Conservation (phyloP, 2,329 filamentous ascomycete genomes). For the Beauveria asiatica region DNA sequence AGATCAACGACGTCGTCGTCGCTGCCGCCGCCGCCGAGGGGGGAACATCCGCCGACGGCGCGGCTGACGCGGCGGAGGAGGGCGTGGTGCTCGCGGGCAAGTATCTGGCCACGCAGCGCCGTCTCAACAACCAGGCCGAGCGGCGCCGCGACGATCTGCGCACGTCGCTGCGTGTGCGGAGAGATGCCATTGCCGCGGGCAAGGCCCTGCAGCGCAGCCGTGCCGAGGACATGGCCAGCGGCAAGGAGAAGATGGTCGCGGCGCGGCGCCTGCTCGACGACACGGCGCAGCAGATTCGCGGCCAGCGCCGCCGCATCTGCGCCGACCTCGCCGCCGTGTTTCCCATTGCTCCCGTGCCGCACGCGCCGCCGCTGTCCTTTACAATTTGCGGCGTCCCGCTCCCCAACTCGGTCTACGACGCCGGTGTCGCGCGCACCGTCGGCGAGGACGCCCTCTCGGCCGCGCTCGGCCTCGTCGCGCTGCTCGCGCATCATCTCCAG, state of each 20-base stretch:
- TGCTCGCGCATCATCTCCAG: conserved; percentile 66
- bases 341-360: conserved; percentile 59
- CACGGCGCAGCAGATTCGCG: conserved; percentile 59
- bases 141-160: conserved; percentile 59
- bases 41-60: conserved; percentile 31
- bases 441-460: conserved; percentile 69
- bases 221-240: conserved; percentile 52
- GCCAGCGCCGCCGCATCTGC: conserved; percentile 82
- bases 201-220: conserved; percentile 49
- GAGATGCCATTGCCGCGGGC: conserved; percentile 59
- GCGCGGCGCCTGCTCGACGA: conserved; percentile 46
- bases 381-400: conserved; percentile 71
- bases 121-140: conserved; percentile 52
- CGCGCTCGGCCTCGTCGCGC: conserved; percentile 70
- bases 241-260: conserved; percentile 47
- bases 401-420: conserved; percentile 71
- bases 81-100: conserved; percentile 37
- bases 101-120: conserved; percentile 55
- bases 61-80: conserved; percentile 41
- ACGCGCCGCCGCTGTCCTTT: conserved; percentile 61
- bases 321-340: conserved; percentile 75
- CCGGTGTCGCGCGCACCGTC: conserved; percentile 31
- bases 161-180: conserved; percentile 55
- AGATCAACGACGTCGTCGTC: conserved; percentile 60
- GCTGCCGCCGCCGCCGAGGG: conserved; percentile 30